A percentile compares a stretch with the other conserved stretches of the same genome.
Evolutionary conservation across 768 basidiomycete species (phyloP).

Genomic region (Mycena galopus): DNA sequence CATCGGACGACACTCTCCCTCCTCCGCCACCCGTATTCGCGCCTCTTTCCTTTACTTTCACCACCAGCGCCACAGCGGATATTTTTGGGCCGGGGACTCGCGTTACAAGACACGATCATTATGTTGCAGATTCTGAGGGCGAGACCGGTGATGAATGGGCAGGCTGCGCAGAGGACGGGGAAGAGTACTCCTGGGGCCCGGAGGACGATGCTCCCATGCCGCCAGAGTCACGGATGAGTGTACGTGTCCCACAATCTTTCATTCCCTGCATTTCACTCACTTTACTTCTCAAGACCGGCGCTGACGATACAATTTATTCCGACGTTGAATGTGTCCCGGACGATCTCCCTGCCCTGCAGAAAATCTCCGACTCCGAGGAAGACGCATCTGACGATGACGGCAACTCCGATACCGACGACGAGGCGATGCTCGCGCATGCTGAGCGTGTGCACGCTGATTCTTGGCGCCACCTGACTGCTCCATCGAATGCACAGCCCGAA

Average conservation of each 20-base stretch:
- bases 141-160: background rate
- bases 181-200: background rate
- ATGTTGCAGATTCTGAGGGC: constrained; percentile 1
- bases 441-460: background rate
- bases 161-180: too few species aligned
- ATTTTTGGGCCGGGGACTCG: background rate
- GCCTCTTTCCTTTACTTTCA: background rate
- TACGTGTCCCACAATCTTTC: background rate
- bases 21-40: background rate
- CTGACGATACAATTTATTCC: background rate
- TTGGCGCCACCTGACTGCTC: background rate
- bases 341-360: background rate
- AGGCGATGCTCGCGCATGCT: background rate
- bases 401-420: background rate
- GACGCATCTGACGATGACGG: background rate
- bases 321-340: background rate
- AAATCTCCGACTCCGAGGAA: background rate
- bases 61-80: background rate
- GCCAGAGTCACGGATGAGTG: constrained; percentile 7
- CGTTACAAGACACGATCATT: background rate
- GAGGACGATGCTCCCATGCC: constrained; percentile 6
- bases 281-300: too few species aligned
- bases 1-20: background rate
- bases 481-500: background rate
- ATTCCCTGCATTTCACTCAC: background rate